These are phyloP conservation scores for Adansonia grandidieri DNA, from an alignment of 441 rosid species.

Conservation along the genomic window DNA sequence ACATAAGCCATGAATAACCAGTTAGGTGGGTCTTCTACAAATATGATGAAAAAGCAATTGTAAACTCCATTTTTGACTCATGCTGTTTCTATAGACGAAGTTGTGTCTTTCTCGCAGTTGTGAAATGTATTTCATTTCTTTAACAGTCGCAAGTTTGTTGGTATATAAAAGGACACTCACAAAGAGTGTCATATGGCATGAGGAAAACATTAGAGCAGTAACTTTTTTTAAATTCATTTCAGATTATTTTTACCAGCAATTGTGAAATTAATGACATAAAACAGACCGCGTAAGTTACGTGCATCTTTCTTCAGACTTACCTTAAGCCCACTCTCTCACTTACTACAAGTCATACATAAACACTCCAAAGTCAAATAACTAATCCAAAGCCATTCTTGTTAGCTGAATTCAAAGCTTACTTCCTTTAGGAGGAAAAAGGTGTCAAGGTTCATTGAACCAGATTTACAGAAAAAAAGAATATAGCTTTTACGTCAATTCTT, in stretches of 20 bases:
- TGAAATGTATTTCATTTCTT: not conserved
- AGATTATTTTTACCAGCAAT: not conserved
- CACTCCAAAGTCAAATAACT: not conserved
- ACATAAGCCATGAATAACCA: not conserved
- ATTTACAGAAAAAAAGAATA: not conserved
- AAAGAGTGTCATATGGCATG: not conserved
- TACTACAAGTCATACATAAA: conserved; percentile 4
- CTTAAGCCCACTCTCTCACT: not conserved
- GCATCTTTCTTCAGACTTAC: not conserved
- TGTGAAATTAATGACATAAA: not conserved
- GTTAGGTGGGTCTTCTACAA: not conserved
- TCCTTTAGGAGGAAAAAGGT: not conserved
- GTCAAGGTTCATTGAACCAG: not conserved
- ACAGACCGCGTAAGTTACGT: not conserved
- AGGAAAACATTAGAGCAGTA: not conserved
- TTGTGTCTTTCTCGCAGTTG: not conserved
- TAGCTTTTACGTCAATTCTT: not conserved
- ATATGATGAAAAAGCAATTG: not conserved
- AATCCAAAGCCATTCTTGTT: not conserved
- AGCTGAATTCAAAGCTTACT: not conserved
- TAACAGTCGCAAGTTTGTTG: not conserved
- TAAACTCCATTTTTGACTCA: not conserved
- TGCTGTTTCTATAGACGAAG: not conserved
- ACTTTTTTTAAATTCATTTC: not conserved
- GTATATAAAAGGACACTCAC: not conserved